phyloP scores from a whole-genome alignment of 2,329 filamentous ascomycete species.

The Penicillium sp. region DNA sequence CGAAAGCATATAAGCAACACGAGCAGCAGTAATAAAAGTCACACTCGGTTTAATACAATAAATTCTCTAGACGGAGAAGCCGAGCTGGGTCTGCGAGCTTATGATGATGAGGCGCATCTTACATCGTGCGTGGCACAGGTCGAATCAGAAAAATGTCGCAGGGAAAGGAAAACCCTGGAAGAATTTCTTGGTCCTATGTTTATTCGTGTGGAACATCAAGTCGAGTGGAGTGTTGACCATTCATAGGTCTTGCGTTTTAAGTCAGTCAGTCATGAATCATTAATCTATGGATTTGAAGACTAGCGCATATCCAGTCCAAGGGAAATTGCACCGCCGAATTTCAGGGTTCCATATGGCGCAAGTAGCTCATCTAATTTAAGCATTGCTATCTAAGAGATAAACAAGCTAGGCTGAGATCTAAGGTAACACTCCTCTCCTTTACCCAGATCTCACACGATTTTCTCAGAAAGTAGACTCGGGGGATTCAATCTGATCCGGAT shows the following conservation, averaged over 20 bases:
- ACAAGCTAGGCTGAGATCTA: constrained; percentile 50
- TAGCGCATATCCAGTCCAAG: too few relatives aligned
- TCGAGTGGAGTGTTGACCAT: constrained; percentile 14
- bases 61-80: not conserved
- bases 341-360: not conserved
- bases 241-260: not conserved
- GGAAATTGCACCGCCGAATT: too few relatives aligned
- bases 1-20: constrained; percentile 1
- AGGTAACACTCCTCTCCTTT: constrained; percentile 60
- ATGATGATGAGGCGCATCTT: constrained; percentile 9
- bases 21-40: not conserved
- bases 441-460: constrained; percentile 60
- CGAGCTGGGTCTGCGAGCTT: constrained; percentile 6
- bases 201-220: constrained; percentile 19
- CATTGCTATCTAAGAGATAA: not conserved
- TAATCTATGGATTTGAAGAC: too few relatives aligned
- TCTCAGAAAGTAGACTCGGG: constrained; percentile 59
- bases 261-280: too few relatives aligned
- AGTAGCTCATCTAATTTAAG: not conserved
- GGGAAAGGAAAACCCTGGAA: constrained; percentile 7
- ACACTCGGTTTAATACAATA: not conserved
- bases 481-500: constrained; percentile 41
- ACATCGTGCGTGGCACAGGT: constrained; percentile 7
- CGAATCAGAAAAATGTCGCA: constrained; percentile 8
- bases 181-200: constrained; percentile 18